These are phyloP conservation scores for Cyberlindnera bimundalis DNA, from an alignment of 805 yeast genomes.

Conservation along the genomic window DNA sequence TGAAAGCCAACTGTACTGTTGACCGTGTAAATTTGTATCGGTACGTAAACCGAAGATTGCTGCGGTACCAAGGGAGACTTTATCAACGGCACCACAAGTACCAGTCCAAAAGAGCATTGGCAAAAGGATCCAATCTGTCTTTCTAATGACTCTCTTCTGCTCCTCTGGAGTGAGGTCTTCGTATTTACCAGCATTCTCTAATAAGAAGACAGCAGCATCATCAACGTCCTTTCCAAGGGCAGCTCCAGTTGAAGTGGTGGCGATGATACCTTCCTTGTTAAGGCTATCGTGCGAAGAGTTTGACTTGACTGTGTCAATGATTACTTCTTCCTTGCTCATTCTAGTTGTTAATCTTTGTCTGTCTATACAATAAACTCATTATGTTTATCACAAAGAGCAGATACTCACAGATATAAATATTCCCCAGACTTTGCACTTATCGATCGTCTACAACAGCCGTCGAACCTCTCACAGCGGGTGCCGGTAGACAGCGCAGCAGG, in stretches of 20 bases:
- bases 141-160: slow-evolving; percentile 33
- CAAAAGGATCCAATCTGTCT: slow-evolving; percentile 36
- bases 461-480: not conserved
- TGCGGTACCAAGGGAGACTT: slow-evolving; percentile 41
- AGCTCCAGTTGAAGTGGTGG: slow-evolving; percentile 3
- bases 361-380: too few relatives aligned
- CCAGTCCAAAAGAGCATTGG: slow-evolving; percentile 36
- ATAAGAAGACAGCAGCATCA: slow-evolving; percentile 27
- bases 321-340: slow-evolving; percentile 3
- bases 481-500: not conserved
- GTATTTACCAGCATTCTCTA: slow-evolving; percentile 24
- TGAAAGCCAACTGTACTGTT: slow-evolving; percentile 38
- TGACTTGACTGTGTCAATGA: slow-evolving; percentile 12
- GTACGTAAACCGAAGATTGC: slow-evolving; percentile 42
- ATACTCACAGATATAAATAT: not conserved
- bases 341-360: too few relatives aligned
- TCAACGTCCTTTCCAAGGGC: slow-evolving; percentile 14
- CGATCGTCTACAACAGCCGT: slow-evolving; percentile 2
- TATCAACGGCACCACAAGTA: slow-evolving; percentile 41
- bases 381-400: too few relatives aligned
- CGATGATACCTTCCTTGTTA: slow-evolving; percentile 4
- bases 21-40: slow-evolving; percentile 39
- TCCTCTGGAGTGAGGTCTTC: slow-evolving; percentile 29
- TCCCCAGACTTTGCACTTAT: slow-evolving; percentile 2
- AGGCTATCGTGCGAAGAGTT: slow-evolving; percentile 10